A percentile compares a stretch with the other conserved stretches of the same genome.
Conservation (phyloP, 2,329 filamentous ascomycete species). For the Ciborinia camelliae region DNA sequence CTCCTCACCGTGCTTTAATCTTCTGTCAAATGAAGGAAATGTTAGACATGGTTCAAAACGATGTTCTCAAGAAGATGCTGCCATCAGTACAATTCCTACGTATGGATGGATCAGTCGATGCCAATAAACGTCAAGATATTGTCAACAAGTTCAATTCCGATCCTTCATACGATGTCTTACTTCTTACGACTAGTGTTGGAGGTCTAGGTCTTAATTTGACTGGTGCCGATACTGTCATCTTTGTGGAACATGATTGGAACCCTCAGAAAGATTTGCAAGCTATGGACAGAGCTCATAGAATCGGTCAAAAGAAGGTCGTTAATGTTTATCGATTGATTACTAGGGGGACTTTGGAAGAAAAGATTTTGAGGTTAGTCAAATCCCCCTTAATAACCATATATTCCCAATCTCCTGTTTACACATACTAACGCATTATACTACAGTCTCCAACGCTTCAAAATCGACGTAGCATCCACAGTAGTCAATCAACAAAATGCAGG, state of each 20-base stretch:
- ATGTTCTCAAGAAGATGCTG: constrained; percentile 85
- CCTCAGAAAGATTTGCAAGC: constrained; percentile 97
- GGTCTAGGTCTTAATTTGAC: constrained; percentile 93
- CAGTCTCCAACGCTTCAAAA: constrained; percentile 97
- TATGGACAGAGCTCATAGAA: constrained; percentile 97
- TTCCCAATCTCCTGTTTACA: not conserved
- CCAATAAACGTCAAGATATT: constrained; percentile 91
- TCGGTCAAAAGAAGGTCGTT: constrained; percentile 99
- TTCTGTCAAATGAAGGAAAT: constrained; percentile 99
- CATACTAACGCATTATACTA: constrained; percentile 19
- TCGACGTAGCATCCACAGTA: constrained; percentile 95
- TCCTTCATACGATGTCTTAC: constrained; percentile 89
- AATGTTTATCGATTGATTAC: constrained; percentile 98
- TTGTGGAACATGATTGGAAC: constrained; percentile 99
- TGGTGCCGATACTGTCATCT: constrained; percentile 96
- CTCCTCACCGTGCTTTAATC: constrained; percentile 89
- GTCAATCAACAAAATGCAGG: constrained; percentile 99
- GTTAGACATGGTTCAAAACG: constrained; percentile 97
- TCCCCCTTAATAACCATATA: not conserved
- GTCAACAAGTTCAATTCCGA: constrained; percentile 99
- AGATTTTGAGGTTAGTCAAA: constrained; percentile 75
- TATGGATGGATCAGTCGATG: constrained; percentile 90
- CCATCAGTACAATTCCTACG: constrained; percentile 89
- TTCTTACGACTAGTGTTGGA: constrained; percentile 92
- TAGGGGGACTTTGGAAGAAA: constrained; percentile 92